These are phyloP conservation scores for Mycena belliarum DNA, from an alignment of 768 basidiomycete species.

Conservation along the genomic window DNA sequence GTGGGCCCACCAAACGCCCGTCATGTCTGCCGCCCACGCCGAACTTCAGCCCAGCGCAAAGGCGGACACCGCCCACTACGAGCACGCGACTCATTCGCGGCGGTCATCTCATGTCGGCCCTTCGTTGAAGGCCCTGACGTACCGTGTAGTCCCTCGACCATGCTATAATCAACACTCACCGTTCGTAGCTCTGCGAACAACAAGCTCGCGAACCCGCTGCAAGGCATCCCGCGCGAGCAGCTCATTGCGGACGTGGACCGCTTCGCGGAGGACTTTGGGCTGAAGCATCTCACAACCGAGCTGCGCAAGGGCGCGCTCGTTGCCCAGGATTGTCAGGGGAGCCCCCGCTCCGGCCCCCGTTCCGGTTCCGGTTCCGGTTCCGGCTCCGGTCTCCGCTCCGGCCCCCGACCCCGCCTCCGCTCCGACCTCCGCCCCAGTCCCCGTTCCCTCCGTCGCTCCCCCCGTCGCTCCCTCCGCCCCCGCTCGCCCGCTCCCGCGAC, in stretches of 20 bases:
- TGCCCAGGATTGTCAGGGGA: constrained; percentile 56
- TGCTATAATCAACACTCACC: too few species aligned
- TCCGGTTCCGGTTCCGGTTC: too few species aligned
- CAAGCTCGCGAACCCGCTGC: constrained; percentile 47
- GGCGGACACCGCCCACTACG: neutral
- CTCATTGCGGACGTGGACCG: constrained; percentile 48
- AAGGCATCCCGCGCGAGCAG: constrained; percentile 47
- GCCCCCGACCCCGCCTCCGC: too few species aligned
- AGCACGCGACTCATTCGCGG: neutral
- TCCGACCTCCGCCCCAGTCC: too few species aligned
- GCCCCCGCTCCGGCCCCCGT: too few species aligned
- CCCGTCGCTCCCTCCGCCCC: too few species aligned
- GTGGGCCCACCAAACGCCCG: too few species aligned
- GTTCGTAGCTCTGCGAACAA: constrained; percentile 7
- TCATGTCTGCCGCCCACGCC: neutral
- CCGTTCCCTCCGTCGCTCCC: too few species aligned
- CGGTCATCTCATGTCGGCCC: neutral
- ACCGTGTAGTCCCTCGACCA: too few species aligned
- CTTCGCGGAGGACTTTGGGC: constrained; percentile 41
- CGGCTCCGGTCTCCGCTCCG: too few species aligned
- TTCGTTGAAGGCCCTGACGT: neutral
- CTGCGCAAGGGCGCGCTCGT: constrained; percentile 57
- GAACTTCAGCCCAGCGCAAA: constrained; percentile 2
- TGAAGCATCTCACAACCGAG: constrained; percentile 28
- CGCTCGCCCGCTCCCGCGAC: too few species aligned